A percentile compares a stretch with the other conserved stretches of the same genome.
These are phyloP conservation scores for Globisporangium barbulae DNA, from an alignment of 352 stramenopile species.

Conservation along the genomic window DNA sequence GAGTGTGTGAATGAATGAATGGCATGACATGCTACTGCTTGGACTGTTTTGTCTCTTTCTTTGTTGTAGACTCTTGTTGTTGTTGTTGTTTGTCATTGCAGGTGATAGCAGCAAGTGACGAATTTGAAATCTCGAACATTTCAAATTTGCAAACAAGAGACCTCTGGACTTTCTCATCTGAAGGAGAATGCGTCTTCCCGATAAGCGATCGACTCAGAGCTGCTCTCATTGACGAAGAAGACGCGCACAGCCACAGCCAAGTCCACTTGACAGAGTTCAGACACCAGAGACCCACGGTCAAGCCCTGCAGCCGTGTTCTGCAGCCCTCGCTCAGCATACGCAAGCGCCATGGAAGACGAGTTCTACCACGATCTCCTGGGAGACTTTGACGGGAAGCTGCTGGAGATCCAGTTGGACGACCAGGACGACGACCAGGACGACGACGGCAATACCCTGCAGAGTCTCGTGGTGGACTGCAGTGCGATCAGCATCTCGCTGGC, in stretches of 20 bases:
- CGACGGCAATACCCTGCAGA: not conserved
- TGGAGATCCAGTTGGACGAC: slow-evolving; percentile 33
- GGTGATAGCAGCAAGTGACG: not conserved
- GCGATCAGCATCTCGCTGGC: not conserved
- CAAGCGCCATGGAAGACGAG: slow-evolving; percentile 13
- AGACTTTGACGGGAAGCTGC: slow-evolving; percentile 24
- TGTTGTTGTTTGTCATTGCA: not conserved
- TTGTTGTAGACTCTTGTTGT: not conserved
- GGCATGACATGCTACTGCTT: not conserved
- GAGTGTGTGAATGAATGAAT: not conserved
- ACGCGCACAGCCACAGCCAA: not conserved
- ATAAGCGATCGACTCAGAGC: not conserved
- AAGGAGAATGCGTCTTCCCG: not conserved
- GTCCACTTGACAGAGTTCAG: not conserved
- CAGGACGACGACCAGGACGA: not conserved
- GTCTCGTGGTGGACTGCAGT: not conserved
- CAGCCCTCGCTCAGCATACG: slow-evolving; percentile 3
- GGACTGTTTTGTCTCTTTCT: not conserved
- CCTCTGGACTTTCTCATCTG: not conserved
- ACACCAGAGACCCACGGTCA: not conserved
- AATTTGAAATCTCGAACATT: not conserved
- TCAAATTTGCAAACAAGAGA: not conserved
- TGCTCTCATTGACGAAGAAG: slow-evolving; percentile 1
- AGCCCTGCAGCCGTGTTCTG: not conserved
- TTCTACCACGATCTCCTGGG: slow-evolving; percentile 28